Evolutionary conservation across 2,329 filamentous ascomycete species (phyloP), one percentile per base, ranked within the genome.

Genomic region (Dryadomyces quercus-mongolicae): DNA sequence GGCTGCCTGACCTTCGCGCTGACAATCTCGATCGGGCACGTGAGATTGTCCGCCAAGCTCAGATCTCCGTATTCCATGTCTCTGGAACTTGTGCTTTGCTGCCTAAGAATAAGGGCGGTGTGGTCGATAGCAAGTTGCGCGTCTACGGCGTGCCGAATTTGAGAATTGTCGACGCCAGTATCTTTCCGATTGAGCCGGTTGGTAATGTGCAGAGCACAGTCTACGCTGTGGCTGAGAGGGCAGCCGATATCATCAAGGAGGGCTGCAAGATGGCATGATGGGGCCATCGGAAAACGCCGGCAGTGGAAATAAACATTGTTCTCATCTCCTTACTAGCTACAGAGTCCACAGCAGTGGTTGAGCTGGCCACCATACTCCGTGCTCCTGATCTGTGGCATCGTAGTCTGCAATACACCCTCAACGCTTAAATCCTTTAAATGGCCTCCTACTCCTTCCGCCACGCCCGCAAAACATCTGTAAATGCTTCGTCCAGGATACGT

Each of bases 401-500:
- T n/a, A n/a, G n/a, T n/a, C n/a, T n/a, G n/a, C n/a, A n/a, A 38
- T 38, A 7, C 34, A 38, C 13, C 34, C 34, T 7, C 34, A 7
- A 13, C 7, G 34, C 34, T 13, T 38, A 13, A 38, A 38, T 7
- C 34, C 15, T 40, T 40, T 9, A 4, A 12, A 12, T 3, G 6
- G 6, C 10, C 36, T 40, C 36, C 10, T 12, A 16, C 8, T 40
- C 36, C 8, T 12, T 40, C 8, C 10, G 36, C 36, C 36, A 40
- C 36, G 36, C 15, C 36, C 15, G 10, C 3, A 53, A 34, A 3
- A 53, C 45, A 13, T 42, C 7, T 12, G 15, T 3, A 46, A 84
- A 76, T 0, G 78, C 77, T 60, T 75, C 67, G 60, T 84, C 80
- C 56, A 85, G 68, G 48, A 84, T 76, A 2, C 55, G 60, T 55